Base-by-base conservation (phyloP, 345 rosid genomes). In the Salix suchowensis region DNA sequence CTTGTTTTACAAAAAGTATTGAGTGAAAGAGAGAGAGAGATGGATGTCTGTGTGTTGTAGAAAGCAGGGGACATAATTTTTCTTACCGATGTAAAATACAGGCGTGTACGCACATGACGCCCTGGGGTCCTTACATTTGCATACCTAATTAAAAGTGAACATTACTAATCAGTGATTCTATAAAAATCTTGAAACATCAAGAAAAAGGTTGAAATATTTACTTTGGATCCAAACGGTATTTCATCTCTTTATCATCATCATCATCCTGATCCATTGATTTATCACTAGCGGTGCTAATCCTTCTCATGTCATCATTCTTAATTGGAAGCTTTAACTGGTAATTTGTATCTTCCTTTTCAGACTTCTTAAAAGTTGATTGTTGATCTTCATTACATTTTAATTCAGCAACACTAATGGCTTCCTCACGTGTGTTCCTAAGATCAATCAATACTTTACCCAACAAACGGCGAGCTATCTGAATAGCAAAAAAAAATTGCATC, bases 51-150 rank as follows among this genome's bases (percentile, higher is more conserved):
- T 13, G 30, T 55, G 7, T 12, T 5, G 12, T 14, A 23, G 9
- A 42, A 69, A 40, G 37, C 7, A 28, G 64, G 62, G 18, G 32
- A 50, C 36, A n/a, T 3, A 68, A 60, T 67, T 54, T 55, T 79
- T 86, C 98, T 91, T 86, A 96, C 99, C 7, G 99, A 96, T 72
- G 99, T 96, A 82, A 96, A 96, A 88, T 96, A 96, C 67, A 96
- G 98, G 67, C 99, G 97, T 28, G 98, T 96, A 67, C 98, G 89
- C 69, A 96, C 91, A 75, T 96, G 99, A 61, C 98, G 97, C 72
- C 94, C 99, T 36, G 99, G 99, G n/a, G 94, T 91, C 89, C 74
- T 92, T 78, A 96, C 99, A 87, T 94, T 94, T 66, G 99, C 99
- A 79, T 96, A 96, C 88, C 99, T 96, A 74, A 68, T 72, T 71